These are phyloP conservation scores for Sungouiella blattae DNA, from an alignment of 805 yeast genomes.

Conservation along the genomic window DNA sequence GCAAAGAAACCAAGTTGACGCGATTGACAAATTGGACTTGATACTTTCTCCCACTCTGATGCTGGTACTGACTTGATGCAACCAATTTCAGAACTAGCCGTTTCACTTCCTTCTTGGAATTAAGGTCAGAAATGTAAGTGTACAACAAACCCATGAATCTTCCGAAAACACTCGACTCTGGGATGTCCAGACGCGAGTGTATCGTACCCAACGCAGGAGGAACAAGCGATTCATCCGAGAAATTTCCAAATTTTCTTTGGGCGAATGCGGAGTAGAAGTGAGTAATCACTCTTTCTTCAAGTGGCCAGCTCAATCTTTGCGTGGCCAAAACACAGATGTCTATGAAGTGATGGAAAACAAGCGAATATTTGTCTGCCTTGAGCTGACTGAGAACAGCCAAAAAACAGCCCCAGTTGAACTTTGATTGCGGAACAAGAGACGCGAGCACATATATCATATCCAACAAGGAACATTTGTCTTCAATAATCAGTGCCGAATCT, in stretches of 20 bases:
- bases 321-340: conserved; percentile 25
- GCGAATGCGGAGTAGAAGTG: conserved; percentile 29
- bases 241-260: conserved; percentile 31
- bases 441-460: conserved; percentile 16
- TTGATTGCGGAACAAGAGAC: conserved; percentile 11
- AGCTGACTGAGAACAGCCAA: conserved; percentile 18
- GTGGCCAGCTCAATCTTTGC: conserved; percentile 26
- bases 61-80: conserved; percentile 35
- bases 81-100: conserved; percentile 34
- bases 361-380: conserved; percentile 13
- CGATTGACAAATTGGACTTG: conserved; percentile 35
- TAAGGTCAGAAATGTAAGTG: conserved; percentile 26
- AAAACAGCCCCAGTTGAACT: conserved; percentile 24
- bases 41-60: conserved; percentile 22
- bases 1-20: conserved; percentile 31
- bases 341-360: conserved; percentile 22
- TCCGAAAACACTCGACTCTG: conserved; percentile 27
- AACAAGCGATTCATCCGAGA: conserved; percentile 28
- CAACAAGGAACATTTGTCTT: conserved; percentile 9
- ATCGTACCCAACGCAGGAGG: conserved; percentile 23
- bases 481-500: conserved; percentile 7
- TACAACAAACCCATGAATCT: conserved; percentile 35
- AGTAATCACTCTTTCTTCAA: conserved; percentile 32
- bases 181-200: conserved; percentile 25
- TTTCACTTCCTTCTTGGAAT: conserved; percentile 20